Evolutionary conservation across 1,139 yeast genomes (phyloP).

Genomic region (Geotrichum aggregatum): DNA sequence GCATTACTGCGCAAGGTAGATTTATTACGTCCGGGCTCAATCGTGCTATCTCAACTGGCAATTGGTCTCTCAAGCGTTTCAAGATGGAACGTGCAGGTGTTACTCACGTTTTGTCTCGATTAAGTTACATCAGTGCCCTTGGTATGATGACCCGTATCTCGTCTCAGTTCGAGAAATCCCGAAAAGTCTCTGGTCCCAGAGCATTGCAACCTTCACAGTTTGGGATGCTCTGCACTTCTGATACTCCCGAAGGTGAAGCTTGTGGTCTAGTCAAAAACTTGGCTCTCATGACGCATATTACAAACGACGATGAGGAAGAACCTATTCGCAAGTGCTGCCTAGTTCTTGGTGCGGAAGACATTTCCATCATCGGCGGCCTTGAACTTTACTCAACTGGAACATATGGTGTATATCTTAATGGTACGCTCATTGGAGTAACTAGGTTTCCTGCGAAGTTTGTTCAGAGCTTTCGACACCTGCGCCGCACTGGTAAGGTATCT

Average conservation of each 20-base stretch:
- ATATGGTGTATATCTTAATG: slow-evolving; percentile 83
- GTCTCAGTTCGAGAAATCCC: slow-evolving; percentile 93
- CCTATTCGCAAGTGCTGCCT: slow-evolving; percentile 77
- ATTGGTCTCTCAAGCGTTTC: slow-evolving; percentile 97
- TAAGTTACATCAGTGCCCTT: slow-evolving; percentile 87
- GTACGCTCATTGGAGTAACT: slow-evolving; percentile 89
- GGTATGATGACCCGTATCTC: slow-evolving; percentile 99
- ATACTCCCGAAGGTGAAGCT: slow-evolving; percentile 99
- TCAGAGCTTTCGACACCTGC: slow-evolving; percentile 64
- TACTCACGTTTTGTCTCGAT: slow-evolving; percentile 87
- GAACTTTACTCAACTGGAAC: slow-evolving; percentile 72
- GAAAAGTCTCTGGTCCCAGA: slow-evolving; percentile 98
- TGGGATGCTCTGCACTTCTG: slow-evolving; percentile 98
- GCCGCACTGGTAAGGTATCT: slow-evolving; percentile 82
- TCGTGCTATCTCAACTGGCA: slow-evolving; percentile 96
- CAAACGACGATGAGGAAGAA: slow-evolving; percentile 94
- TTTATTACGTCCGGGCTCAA: slow-evolving; percentile 92
- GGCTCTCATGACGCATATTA: slow-evolving; percentile 97
- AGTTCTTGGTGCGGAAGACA: slow-evolving; percentile 85
- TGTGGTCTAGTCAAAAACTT: slow-evolving; percentile 96
- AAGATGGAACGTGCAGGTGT: slow-evolving; percentile 99
- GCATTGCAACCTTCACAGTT: slow-evolving; percentile 98
- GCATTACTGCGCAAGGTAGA: slow-evolving; percentile 84
- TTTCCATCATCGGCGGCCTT: slow-evolving; percentile 75
- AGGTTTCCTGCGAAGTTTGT: slow-evolving; percentile 82